A percentile compares a stretch with the other conserved stretches of the same genome.
phyloP scores from a whole-genome alignment of 1,284 basidiomycete species.

The Cystobasidium slooffiae region DNA sequence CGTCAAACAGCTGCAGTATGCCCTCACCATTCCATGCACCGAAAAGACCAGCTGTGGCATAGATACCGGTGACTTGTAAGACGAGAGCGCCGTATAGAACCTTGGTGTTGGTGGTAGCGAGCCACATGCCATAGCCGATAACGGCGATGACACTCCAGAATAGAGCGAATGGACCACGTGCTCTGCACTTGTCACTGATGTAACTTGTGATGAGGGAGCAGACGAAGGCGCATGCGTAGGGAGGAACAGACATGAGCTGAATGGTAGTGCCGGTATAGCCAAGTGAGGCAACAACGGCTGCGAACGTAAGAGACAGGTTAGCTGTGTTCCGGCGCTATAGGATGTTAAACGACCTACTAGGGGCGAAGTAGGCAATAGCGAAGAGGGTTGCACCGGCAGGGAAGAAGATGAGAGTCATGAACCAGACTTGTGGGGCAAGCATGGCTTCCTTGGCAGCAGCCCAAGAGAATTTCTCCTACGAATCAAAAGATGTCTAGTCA shows the following conservation, averaged over 20 bases:
- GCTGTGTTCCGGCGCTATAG: background rate
- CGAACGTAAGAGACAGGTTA: background rate
- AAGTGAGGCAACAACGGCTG: constrained; percentile 45
- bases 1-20: background rate
- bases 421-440: constrained; percentile 47
- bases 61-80: constrained; percentile 56
- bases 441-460: constrained; percentile 29
- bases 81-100: constrained; percentile 56
- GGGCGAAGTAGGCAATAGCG: constrained; percentile 46
- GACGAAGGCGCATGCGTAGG: constrained; percentile 47
- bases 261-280: constrained; percentile 45
- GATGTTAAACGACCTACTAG: background rate
- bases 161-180: constrained; percentile 49
- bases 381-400: constrained; percentile 44
- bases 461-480: constrained; percentile 46
- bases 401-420: constrained; percentile 47
- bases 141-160: constrained; percentile 47
- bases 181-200: constrained; percentile 48
- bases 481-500: constrained; percentile 9
- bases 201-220: constrained; percentile 47
- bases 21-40: constrained; percentile 39
- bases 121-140: constrained; percentile 55
- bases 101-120: constrained; percentile 50
- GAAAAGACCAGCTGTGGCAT: constrained; percentile 47
- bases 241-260: constrained; percentile 48